Evolutionary conservation across 2,329 filamentous ascomycete species (phyloP).

Genomic region (Sporothrix variecibatus): DNA sequence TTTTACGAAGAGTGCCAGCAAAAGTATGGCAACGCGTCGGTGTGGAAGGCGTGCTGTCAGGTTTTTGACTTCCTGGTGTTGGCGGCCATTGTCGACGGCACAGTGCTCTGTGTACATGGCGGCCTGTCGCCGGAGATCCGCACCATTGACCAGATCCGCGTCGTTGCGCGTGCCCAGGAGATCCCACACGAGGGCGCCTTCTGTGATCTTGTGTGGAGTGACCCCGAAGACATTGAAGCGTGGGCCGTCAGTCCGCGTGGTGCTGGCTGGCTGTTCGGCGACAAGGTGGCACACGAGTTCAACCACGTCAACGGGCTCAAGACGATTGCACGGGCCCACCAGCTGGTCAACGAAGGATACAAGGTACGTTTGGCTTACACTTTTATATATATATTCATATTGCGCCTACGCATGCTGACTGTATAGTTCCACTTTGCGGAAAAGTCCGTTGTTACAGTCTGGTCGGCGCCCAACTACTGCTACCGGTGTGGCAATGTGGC

Average conservation of each 20-base stretch:
- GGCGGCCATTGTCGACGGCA: slow-evolving; percentile 95
- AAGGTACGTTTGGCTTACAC: slow-evolving; percentile 49
- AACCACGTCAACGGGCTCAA: slow-evolving; percentile 95
- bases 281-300: slow-evolving; percentile 97
- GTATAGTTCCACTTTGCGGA: slow-evolving; percentile 81
- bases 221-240: slow-evolving; percentile 95
- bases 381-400: too few species aligned
- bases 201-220: slow-evolving; percentile 97
- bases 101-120: slow-evolving; percentile 97
- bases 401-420: background rate
- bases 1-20: slow-evolving; percentile 98
- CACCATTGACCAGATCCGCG: slow-evolving; percentile 98
- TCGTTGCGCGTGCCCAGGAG: slow-evolving; percentile 95
- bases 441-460: slow-evolving; percentile 95
- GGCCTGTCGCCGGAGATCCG: slow-evolving; percentile 88
- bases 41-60: slow-evolving; percentile 99
- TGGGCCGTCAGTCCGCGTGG: slow-evolving; percentile 93
- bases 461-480: slow-evolving; percentile 96
- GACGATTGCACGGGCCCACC: slow-evolving; percentile 94
- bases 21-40: slow-evolving; percentile 97
- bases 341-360: slow-evolving; percentile 97
- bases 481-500: slow-evolving; percentile 96
- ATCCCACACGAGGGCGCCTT: slow-evolving; percentile 98
- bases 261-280: slow-evolving; percentile 96
- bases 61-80: slow-evolving; percentile 98